Percentiles rank a stretch among this genome's conserved stretches.
phyloP scores from a whole-genome alignment of 768 basidiomycete genomes.

The Albatrellus ellisii region DNA sequence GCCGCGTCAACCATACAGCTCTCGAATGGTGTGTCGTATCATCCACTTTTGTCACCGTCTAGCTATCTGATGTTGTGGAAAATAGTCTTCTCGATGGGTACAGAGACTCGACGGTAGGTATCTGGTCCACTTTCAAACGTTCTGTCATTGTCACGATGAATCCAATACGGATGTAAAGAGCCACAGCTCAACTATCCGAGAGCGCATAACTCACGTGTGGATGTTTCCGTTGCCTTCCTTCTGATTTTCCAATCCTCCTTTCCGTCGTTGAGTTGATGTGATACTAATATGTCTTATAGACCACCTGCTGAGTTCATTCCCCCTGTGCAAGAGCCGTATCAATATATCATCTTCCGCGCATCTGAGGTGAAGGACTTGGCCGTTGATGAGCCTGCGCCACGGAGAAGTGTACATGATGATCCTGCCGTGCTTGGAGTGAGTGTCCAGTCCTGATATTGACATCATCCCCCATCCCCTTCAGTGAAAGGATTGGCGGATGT shows the following conservation, averaged over 20 bases:
- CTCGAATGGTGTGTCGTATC: slow-evolving; percentile 66
- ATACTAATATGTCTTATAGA: slow-evolving; percentile 21
- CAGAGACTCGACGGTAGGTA: slow-evolving; percentile 67
- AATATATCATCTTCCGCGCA: slow-evolving; percentile 85
- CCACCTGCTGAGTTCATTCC: slow-evolving; percentile 71
- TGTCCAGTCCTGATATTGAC: slow-evolving; percentile 15
- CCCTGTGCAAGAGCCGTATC: slow-evolving; percentile 71
- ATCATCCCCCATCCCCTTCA: slow-evolving; percentile 7
- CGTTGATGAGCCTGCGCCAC: slow-evolving; percentile 50
- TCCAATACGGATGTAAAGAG: slow-evolving; percentile 27
- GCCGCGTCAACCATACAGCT: slow-evolving; percentile 78
- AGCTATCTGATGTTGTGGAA: background rate
- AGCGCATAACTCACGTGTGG: slow-evolving; percentile 38
- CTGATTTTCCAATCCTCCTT: slow-evolving; percentile 22
- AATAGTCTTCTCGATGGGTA: slow-evolving; percentile 77
- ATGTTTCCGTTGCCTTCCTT: slow-evolving; percentile 57
- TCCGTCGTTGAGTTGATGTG: slow-evolving; percentile 18
- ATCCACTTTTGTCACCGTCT: background rate
- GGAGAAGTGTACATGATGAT: slow-evolving; percentile 66
- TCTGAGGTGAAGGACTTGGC: slow-evolving; percentile 85
- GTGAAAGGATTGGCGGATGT: slow-evolving; percentile 33
- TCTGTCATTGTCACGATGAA: slow-evolving; percentile 21
- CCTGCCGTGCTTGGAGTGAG: slow-evolving; percentile 74
- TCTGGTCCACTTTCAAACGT: background rate
- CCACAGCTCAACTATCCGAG: slow-evolving; percentile 24